Conservation (phyloP, 1,139 yeast species). For the Nakaseomyces sp. region DNA sequence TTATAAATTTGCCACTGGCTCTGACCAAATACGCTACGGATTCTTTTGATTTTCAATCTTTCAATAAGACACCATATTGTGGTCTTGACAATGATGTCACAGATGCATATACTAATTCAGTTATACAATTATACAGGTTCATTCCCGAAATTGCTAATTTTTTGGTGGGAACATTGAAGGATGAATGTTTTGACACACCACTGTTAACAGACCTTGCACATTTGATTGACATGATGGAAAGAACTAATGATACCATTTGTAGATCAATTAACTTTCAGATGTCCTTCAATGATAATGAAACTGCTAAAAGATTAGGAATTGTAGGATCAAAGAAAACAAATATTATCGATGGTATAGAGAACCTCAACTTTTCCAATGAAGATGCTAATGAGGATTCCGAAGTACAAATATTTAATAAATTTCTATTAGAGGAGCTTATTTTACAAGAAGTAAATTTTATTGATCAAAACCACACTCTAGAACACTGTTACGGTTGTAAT, state of each 20-base stretch:
- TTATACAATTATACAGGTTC: slow-evolving; percentile 76
- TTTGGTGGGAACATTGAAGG: slow-evolving; percentile 46
- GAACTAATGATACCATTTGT: slow-evolving; percentile 54
- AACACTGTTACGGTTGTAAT: slow-evolving; percentile 37
- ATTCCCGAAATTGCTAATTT: slow-evolving; percentile 63
- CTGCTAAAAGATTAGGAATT: slow-evolving; percentile 35
- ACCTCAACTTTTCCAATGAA: slow-evolving; percentile 21
- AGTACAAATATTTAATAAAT: slow-evolving; percentile 26
- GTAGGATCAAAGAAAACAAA: slow-evolving; percentile 40
- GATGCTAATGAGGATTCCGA: slow-evolving; percentile 8
- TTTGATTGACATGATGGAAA: slow-evolving; percentile 80
- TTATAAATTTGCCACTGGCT: slow-evolving; percentile 63
- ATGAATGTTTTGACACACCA: slow-evolving; percentile 45
- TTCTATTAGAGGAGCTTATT: slow-evolving; percentile 20
- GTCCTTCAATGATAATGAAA: slow-evolving; percentile 39
- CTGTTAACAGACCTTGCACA: slow-evolving; percentile 78
- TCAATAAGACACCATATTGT: slow-evolving; percentile 65
- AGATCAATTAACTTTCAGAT: slow-evolving; percentile 45
- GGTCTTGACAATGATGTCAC: slow-evolving; percentile 85
- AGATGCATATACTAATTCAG: slow-evolving; percentile 70
- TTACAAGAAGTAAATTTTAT: slow-evolving; percentile 29
- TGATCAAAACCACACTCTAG: slow-evolving; percentile 26
- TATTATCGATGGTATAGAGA: slow-evolving; percentile 28
- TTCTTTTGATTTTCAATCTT: slow-evolving; percentile 84
- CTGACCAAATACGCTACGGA: slow-evolving; percentile 89